Percentiles rank a stretch among this genome's conserved stretches.
Conservation (phyloP, 371 early-diverging fungal species). For the Parasitella parasitica region DNA sequence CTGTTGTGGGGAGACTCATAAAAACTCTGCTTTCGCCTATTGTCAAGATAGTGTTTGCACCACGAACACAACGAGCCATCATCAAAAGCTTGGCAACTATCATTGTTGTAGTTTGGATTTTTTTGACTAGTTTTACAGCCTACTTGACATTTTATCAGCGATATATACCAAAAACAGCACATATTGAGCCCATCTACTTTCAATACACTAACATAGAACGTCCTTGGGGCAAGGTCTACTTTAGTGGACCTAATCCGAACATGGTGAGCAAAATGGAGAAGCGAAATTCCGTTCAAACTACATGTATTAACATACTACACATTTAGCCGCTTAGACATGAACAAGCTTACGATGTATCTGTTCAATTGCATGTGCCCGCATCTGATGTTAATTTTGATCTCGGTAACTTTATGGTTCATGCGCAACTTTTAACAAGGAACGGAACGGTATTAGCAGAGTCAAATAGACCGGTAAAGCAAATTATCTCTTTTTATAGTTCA, state of each 20-base stretch:
- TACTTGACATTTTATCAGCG: conserved; percentile 47
- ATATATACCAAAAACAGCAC: conserved; percentile 43
- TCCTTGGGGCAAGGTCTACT: conserved; percentile 10
- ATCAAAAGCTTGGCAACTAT: conserved; percentile 32
- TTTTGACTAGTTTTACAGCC: conserved; percentile 43
- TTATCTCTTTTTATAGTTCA: background rate
- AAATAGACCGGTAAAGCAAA: conserved; percentile 65
- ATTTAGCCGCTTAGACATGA: conserved; percentile 22
- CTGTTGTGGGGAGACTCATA: conserved; percentile 5
- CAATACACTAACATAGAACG: conserved; percentile 26
- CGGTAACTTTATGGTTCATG: conserved; percentile 85
- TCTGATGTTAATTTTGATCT: conserved; percentile 76
- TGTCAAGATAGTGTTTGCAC: conserved; percentile 33
- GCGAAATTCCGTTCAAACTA: background rate
- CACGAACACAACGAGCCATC: conserved; percentile 36
- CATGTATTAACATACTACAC: background rate
- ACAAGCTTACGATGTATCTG: conserved; percentile 45
- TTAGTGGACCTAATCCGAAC: conserved; percentile 24
- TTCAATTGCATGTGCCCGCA: conserved; percentile 79
- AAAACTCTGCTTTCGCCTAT: conserved; percentile 11
- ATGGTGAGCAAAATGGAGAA: conserved; percentile 26
- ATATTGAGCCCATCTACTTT: conserved; percentile 46
- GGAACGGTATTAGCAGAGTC: conserved; percentile 53
- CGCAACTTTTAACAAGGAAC: conserved; percentile 58
- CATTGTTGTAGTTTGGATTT: conserved; percentile 31